A percentile compares a stretch with the other conserved stretches of the same genome.
phyloP scores from a whole-genome alignment of 2,329 filamentous ascomycete genomes.

The Arthrobotrys sinensis region DNA sequence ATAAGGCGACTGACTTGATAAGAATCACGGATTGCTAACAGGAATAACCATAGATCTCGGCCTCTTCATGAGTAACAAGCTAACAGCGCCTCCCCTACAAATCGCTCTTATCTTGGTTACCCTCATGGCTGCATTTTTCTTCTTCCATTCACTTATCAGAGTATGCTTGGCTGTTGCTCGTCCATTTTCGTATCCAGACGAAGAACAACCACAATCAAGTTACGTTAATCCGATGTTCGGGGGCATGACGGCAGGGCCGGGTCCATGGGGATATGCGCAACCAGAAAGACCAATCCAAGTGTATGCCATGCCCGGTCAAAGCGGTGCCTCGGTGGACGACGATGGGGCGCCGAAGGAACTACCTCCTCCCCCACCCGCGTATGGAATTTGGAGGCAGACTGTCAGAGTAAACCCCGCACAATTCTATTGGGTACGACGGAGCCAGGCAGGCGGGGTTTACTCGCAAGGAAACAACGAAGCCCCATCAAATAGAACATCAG shows the following conservation, averaged over 20 bases:
- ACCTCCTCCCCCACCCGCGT: constrained; percentile 72
- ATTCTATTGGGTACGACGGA: constrained; percentile 64
- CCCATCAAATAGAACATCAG: constrained; percentile 34
- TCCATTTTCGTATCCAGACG: constrained; percentile 65
- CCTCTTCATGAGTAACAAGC: constrained; percentile 77
- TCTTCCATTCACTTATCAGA: constrained; percentile 83
- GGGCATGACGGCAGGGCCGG: constrained; percentile 70
- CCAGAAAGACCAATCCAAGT: constrained; percentile 83
- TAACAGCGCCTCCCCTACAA: constrained; percentile 77
- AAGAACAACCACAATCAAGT: constrained; percentile 40
- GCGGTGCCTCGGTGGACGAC: constrained; percentile 73
- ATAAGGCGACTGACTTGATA: constrained; percentile 70
- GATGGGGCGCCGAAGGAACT: constrained; percentile 74
- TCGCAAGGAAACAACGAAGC: constrained; percentile 23
- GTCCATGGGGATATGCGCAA: constrained; percentile 77
- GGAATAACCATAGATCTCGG: constrained; percentile 75
- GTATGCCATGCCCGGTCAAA: constrained; percentile 81
- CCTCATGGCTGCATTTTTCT: constrained; percentile 81
- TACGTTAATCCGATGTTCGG: constrained; percentile 63
- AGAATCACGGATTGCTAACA: constrained; percentile 27
- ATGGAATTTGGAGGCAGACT: constrained; percentile 53
- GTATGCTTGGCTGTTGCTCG: constrained; percentile 78
- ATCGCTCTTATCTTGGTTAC: constrained; percentile 85
- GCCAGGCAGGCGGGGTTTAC: constrained; percentile 40
- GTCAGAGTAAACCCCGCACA: constrained; percentile 64